These are phyloP conservation scores for Neurospora sp. DNA, from an alignment of 495 filamentous ascomycete genomes.

Conservation along the genomic window DNA sequence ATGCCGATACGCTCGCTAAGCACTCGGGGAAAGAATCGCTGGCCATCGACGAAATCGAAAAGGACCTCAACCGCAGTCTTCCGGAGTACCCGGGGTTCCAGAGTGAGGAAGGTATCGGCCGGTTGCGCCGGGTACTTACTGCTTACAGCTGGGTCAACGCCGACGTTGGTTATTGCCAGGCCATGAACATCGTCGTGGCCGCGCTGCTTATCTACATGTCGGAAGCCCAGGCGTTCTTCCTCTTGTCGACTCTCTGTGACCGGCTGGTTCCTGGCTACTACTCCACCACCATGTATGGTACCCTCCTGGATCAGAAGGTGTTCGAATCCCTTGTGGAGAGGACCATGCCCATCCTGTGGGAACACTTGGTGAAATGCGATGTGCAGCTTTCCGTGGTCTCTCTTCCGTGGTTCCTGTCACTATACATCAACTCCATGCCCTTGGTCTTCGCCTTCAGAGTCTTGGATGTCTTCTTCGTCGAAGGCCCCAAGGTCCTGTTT, in stretches of 20 bases:
- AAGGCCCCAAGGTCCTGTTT: constrained; percentile 94
- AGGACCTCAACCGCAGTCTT: constrained; percentile 89
- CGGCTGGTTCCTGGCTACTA: constrained; percentile 93
- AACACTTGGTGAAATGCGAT: constrained; percentile 87
- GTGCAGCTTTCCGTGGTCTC: constrained; percentile 98
- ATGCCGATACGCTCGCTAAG: constrained; percentile 71
- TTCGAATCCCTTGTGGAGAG: constrained; percentile 96
- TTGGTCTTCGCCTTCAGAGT: constrained; percentile 94
- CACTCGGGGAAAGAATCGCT: constrained; percentile 75
- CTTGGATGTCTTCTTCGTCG: constrained; percentile 94
- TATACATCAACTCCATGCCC: constrained; percentile 99
- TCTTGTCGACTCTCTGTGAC: constrained; percentile 86
- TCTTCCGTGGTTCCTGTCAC: constrained; percentile 91
- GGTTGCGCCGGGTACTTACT: constrained; percentile 79
- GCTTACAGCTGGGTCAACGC: constrained; percentile 95
- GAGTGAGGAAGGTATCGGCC: constrained; percentile 87
- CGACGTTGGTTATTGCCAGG: constrained; percentile 95
- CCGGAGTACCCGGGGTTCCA: constrained; percentile 97
- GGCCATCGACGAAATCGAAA: constrained; percentile 97
- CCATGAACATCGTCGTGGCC: constrained; percentile 98
- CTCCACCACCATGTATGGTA: constrained; percentile 97
- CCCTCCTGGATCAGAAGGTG: constrained; percentile 88
- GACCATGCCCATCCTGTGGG: constrained; percentile 98
- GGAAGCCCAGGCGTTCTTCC: constrained; percentile 89
- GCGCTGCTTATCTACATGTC: constrained; percentile 98